Conservation (phyloP, 345 rosid genomes). For the Leavenworthia alabamica region DNA sequence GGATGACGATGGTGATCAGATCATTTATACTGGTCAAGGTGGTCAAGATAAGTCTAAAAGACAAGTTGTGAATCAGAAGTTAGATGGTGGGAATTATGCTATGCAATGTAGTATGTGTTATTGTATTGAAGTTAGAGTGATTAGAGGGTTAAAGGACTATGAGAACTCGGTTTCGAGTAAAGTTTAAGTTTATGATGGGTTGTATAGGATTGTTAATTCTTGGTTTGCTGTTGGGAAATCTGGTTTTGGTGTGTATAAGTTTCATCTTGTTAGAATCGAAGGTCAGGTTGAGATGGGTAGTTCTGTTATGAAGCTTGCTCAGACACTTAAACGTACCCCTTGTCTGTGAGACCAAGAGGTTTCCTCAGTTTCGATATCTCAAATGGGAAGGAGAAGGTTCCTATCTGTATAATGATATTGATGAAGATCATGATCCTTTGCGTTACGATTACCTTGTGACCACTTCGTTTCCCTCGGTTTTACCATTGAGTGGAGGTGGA, state of each 20-base stretch:
- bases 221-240: constrained; percentile 93
- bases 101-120: constrained; percentile 76
- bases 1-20: constrained; percentile 70
- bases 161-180: constrained; percentile 42
- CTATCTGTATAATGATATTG: constrained; percentile 75
- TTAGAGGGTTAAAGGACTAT: constrained; percentile 65
- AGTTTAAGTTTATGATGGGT: constrained; percentile 82
- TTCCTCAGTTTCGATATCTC: constrained; percentile 78
- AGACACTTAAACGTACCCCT: constrained; percentile 49
- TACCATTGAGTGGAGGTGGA: constrained; percentile 42
- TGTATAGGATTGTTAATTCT: constrained; percentile 68
- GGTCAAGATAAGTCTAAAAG: constrained; percentile 64
- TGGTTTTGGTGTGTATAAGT: constrained; percentile 86
- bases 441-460: constrained; percentile 62
- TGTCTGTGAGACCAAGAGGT: constrained; percentile 59
- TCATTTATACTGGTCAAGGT: constrained; percentile 80
- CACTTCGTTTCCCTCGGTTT: constrained; percentile 56
- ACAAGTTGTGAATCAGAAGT: constrained; percentile 67
- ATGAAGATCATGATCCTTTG: constrained; percentile 70
- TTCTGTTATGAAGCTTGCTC: constrained; percentile 53
- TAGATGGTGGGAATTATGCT: constrained; percentile 91
- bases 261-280: constrained; percentile 55
- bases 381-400: constrained; percentile 48
- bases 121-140: constrained; percentile 77
- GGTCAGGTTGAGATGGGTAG: constrained; percentile 91